Evolutionary conservation across 805 yeast species (phyloP).

Genomic region (Starmera caribaea): DNA sequence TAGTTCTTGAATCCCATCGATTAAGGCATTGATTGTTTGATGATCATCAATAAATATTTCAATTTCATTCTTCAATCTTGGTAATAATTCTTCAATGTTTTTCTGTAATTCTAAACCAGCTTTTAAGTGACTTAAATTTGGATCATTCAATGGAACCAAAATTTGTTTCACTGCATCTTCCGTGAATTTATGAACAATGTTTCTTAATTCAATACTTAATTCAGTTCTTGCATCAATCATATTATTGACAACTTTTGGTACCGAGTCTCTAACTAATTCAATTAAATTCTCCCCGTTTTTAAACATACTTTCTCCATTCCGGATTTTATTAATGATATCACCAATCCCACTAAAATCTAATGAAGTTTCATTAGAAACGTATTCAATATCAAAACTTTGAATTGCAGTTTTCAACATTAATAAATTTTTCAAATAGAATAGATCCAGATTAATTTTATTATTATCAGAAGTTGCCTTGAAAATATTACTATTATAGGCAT

Average conservation of each 20-base stretch:
- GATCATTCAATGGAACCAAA: constrained; percentile 28
- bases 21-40: constrained; percentile 37
- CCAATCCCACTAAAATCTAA: constrained; percentile 75
- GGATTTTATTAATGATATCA: constrained; percentile 35
- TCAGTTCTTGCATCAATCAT: constrained; percentile 75
- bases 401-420: constrained; percentile 62
- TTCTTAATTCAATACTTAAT: constrained; percentile 62
- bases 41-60: constrained; percentile 45
- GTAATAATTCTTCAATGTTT: constrained; percentile 43
- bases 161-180: constrained; percentile 42
- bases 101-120: constrained; percentile 34
- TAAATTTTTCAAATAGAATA: constrained; percentile 66
- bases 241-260: constrained; percentile 72
- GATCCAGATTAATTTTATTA: constrained; percentile 47
- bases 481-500: constrained; percentile 32
- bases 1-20: constrained; percentile 60
- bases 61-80: constrained; percentile 44
- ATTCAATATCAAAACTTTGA: constrained; percentile 71
- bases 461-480: constrained; percentile 27
- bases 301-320: constrained; percentile 19
- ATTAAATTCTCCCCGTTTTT: constrained; percentile 23
- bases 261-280: constrained; percentile 52
- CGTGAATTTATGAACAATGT: constrained; percentile 60
- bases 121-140: constrained; percentile 18
- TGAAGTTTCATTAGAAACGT: constrained; percentile 58